These are phyloP conservation scores for Dalbergia cochinchinensis DNA, from an alignment of 306 rosid genomes.

Conservation along the genomic window DNA sequence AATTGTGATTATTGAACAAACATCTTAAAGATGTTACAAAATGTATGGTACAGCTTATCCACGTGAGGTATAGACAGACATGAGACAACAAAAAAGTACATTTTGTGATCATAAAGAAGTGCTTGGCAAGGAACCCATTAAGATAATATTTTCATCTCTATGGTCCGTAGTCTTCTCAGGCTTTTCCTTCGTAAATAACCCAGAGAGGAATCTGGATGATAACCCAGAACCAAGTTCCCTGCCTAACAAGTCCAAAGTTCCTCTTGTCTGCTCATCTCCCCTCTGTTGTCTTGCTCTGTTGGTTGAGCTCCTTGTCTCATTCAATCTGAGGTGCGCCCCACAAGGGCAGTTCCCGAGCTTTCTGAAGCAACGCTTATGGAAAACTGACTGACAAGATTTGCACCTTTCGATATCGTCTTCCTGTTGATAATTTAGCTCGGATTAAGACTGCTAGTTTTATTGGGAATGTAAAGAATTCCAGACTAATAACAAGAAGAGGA, in stretches of 20 bases:
- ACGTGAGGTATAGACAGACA: conserved; percentile 28
- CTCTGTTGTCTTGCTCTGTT: conserved; percentile 43
- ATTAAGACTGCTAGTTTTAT: conserved; percentile 25
- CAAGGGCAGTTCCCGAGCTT: conserved; percentile 78
- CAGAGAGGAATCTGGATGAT: conserved; percentile 66
- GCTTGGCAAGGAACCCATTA: conserved; percentile 92
- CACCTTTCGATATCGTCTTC: conserved; percentile 82
- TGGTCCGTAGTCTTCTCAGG: conserved; percentile 55
- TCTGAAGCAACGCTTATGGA: conserved; percentile 81
- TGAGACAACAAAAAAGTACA: conserved; percentile 23
- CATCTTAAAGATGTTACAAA: conserved; percentile 43
- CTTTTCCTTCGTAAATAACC: conserved; percentile 65
- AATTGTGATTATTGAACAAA: conserved; percentile 44
- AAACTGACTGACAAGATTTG: conserved; percentile 70
- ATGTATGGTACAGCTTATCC: conserved; percentile 37
- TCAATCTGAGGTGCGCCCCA: conserved; percentile 61
- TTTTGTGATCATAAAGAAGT: conserved; percentile 56
- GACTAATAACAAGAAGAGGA: background rate
- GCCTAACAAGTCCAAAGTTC: conserved; percentile 65
- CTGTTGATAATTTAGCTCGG: conserved; percentile 61
- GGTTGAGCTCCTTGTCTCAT: conserved; percentile 50
- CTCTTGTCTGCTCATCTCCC: conserved; percentile 53
- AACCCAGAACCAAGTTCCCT: conserved; percentile 64
- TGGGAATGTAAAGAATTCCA: conserved; percentile 26
- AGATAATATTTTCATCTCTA: conserved; percentile 73